Base-by-base conservation (phyloP, 345 rosid species). In the Cardamine chenopodiifolia region DNA sequence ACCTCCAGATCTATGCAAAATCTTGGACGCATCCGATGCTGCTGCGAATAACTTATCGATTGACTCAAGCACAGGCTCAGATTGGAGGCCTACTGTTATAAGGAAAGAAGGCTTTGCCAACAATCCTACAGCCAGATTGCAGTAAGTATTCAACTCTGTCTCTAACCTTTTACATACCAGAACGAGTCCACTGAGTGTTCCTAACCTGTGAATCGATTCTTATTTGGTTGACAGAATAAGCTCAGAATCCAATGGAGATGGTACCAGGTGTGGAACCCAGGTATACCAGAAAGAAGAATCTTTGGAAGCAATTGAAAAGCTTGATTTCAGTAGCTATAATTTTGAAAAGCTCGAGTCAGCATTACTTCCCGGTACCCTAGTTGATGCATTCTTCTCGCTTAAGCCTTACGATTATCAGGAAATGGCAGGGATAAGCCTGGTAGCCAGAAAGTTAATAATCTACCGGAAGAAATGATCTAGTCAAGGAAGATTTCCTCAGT, bases 341-440 rank as follows among this genome's bases (percentile, higher is more conserved):
- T 64, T 77, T 1, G 80, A 69, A 18, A 90, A 85, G 71, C 88
- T 94, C 0, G 73, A 80, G 48, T 31, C 79, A 69, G 74, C 82
- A 40, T 45, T 90, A 45, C 66, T 40, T 39, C 74, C 87, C 0
- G 87, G 96, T 74, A 84, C 80, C 61, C 58, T 71, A 19, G 77
- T 91, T 60, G 97, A 94, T 78, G 86, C 90, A 20, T 88, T 78
- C 79, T 62, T 94, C 79, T 82, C 89, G 42, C 62, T 91, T 18
- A 90, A 86, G 72, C 73, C 89, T 17, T 94, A 91, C 28, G 88
- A 87, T 70, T 90, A 79, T 77, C 87, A 74, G 78, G 74, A 84
- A 72, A 78, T 15, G 79, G 86, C n/a, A 19, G 98, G 98, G 60
- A 82, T 94, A 34, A 85, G 90, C 39, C 63, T 89, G 53, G 85